phyloP scores from a whole-genome alignment of 164 flowering plant species.

The Umbilicus rupestris region DNA sequence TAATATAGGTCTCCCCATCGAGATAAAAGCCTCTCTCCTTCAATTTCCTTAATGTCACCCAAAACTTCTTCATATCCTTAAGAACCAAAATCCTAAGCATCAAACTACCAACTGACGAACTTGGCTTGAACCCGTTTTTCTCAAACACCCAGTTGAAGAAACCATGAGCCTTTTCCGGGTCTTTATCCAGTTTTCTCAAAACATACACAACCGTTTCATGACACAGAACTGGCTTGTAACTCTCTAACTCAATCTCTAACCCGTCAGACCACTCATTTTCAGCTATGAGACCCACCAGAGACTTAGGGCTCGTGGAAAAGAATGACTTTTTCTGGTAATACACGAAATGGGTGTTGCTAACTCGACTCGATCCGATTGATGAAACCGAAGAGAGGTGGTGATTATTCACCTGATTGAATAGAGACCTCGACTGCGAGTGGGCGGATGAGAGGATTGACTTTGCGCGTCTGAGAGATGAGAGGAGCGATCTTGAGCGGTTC shows the following conservation, averaged over 20 bases:
- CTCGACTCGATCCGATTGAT: conserved; percentile 7
- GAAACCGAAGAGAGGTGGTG: conserved; percentile 1
- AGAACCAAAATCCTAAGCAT: conserved; percentile 44
- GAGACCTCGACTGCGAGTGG: conserved; percentile 15
- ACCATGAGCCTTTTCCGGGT: conserved; percentile 35
- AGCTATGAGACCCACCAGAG: conserved; percentile 30
- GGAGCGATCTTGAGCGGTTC: conserved; percentile 34
- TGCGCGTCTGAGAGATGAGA: conserved; percentile 24
- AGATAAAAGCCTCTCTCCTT: conserved; percentile 48
- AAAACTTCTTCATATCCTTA: conserved; percentile 53
- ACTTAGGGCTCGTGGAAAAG: conserved; percentile 37
- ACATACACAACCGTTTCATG: conserved; percentile 59
- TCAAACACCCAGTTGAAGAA: conserved; percentile 57
- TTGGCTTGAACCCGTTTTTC: conserved; percentile 36
- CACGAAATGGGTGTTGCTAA: conserved; percentile 11
- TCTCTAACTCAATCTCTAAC: conserved; percentile 32
- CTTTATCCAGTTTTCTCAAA: conserved; percentile 43
- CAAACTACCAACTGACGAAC: conserved; percentile 36
- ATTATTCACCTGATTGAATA: conserved; percentile 3
- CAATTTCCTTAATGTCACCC: conserved; percentile 49
- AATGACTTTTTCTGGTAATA: conserved; percentile 18
- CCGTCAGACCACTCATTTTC: conserved; percentile 47
- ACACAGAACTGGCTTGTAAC: conserved; percentile 19
- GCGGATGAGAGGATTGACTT: conserved; percentile 26
- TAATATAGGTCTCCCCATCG: conserved; percentile 42